Evolutionary conservation across 75 land plant species (phyloP), one percentile per base, ranked within the genome.

Genomic region (Pinus albicaulis): DNA sequence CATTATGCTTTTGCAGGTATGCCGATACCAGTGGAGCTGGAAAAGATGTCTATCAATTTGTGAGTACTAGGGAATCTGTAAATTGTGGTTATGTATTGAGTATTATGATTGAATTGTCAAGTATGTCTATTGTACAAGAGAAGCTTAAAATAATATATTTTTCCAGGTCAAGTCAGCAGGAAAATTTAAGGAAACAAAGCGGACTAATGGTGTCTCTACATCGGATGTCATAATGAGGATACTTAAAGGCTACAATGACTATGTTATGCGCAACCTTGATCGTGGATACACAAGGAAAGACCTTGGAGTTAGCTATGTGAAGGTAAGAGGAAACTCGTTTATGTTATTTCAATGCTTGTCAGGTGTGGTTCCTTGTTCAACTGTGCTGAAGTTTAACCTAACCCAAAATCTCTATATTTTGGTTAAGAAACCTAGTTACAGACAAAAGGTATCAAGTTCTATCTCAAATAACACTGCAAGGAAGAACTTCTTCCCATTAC

Each of bases 261-360:
- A 86, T 84, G 87, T 86, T 34, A 84, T 84, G 87, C 82, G 87
- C 13, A 86, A 86, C 57, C 72, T 86, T n/a, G 87, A 86, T 56
- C 87, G 87, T 44, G 87, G 87, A 22, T 86, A 86, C 76, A 64
- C 87, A 59, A 79, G 87, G 52, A 84, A 84, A 73, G 87, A 86
- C 52, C 82, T 86, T 36, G 87, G 87, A 60, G 87, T 86, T 22
- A 84, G 87, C 73, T 86, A 86, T 72, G 87, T 86, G 3, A 86
- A 86, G 87, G 87, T 84, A 55, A 38, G 44, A 68, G 23, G 23
- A 68, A 20, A 41, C 71, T 48, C 11, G 12, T 10, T 8, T 48
- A 48, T 10, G 53, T 48, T 48, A 48, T 48, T 48, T 48, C 53
- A 48, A 48, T 48, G 53, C 53, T 48, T 48, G 53, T 48, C 10